Evolutionary conservation across 208 protist genomes (phyloP).

Genomic region (Leishmania guyanensis): DNA sequence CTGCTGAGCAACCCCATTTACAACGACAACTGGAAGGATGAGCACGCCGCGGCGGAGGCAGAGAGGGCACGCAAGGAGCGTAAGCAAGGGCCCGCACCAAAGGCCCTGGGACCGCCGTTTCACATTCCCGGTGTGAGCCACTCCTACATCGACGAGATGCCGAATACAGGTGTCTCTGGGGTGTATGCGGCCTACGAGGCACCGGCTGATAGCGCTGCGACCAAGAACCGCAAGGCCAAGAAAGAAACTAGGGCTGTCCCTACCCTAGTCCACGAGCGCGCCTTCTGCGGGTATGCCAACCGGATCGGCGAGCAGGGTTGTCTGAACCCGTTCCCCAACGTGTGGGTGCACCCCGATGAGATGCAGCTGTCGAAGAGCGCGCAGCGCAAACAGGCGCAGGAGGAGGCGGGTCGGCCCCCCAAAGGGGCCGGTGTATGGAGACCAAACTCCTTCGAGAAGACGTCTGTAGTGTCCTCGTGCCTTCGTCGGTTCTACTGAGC

Average conservation of each 20-base stretch:
- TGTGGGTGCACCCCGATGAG: constrained; percentile 60
- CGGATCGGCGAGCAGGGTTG: constrained; percentile 54
- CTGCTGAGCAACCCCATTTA: constrained; percentile 65
- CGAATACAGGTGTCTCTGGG: constrained; percentile 67
- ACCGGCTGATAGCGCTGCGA: constrained; percentile 21
- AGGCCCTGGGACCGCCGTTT: constrained; percentile 47
- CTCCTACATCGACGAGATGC: constrained; percentile 76
- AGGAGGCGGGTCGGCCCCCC: constrained; percentile 26
- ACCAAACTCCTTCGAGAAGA: constrained; percentile 78
- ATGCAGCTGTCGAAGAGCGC: constrained; percentile 32
- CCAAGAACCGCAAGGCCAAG: constrained; percentile 29
- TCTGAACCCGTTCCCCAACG: constrained; percentile 77
- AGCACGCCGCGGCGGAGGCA: constrained; percentile 27
- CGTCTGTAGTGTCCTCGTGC: constrained; percentile 76
- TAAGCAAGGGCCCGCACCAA: constrained; percentile 16
- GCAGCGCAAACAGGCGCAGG: constrained; percentile 26
- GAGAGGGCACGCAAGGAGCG: constrained; percentile 16
- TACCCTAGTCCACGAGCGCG: constrained; percentile 32
- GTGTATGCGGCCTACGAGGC: constrained; percentile 61
- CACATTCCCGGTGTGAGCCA: constrained; percentile 54
- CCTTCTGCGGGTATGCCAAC: constrained; percentile 45
- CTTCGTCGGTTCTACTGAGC: constrained; percentile 80
- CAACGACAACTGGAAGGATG: constrained; percentile 68
- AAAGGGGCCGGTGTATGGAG: constrained; percentile 66
- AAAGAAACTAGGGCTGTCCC: constrained; percentile 30